A percentile compares a stretch with the other conserved stretches of the same genome.
These are phyloP conservation scores for Sporothrix pallida DNA, from an alignment of 2,329 filamentous ascomycete species.

Conservation along the genomic window DNA sequence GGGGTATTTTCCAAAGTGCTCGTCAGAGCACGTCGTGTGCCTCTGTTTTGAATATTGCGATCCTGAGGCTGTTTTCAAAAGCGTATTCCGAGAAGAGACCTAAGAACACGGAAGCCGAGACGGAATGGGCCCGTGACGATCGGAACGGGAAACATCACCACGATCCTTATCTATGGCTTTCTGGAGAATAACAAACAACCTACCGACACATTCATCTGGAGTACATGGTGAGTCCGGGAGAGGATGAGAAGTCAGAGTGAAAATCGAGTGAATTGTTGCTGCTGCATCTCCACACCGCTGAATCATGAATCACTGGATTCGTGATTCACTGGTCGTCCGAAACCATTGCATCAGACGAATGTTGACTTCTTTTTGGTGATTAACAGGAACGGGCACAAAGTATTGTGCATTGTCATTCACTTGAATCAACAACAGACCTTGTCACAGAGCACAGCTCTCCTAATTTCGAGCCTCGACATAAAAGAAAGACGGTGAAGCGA, in stretches of 20 bases:
- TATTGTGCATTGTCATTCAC: slow-evolving; percentile 9
- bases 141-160: neutral
- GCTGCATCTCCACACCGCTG: neutral
- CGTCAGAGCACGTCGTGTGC: slow-evolving; percentile 1
- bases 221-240: neutral
- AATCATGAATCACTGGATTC: neutral
- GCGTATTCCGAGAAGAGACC: neutral
- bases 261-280: neutral
- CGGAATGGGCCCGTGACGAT: neutral
- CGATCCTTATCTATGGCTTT: neutral
- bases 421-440: neutral
- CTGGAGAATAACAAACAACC: neutral
- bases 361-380: neutral
- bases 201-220: neutral
- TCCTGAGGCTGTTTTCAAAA: neutral
- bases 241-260: neutral
- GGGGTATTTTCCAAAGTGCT: neutral
- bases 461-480: neutral
- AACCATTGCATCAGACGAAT: neutral
- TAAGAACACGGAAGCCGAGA: neutral
- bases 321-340: neutral
- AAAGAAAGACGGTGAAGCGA: slow-evolving; percentile 2
- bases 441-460: neutral
- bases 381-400: neutral
- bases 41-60: neutral